Evolutionary conservation across 73 alveolate species (phyloP).

Genomic region (Paramecium tetraurelia): DNA sequence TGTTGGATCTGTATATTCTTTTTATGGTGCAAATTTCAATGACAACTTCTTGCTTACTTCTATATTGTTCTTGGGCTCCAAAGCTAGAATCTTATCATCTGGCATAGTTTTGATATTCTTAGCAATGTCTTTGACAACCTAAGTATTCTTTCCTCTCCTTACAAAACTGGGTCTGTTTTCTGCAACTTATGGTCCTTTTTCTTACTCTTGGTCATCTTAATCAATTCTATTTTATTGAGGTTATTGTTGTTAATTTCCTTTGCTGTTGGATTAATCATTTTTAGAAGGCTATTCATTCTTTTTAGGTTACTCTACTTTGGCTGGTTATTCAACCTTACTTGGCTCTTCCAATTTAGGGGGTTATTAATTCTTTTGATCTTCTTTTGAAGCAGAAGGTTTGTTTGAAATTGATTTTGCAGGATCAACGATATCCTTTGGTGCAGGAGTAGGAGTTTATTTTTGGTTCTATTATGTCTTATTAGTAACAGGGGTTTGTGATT

Average conservation of each 20-base stretch:
- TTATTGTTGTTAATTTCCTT: neutral
- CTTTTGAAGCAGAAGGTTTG: neutral
- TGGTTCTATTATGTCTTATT: neutral
- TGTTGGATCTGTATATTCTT: neutral
- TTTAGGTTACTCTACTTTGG: neutral
- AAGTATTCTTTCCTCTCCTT: neutral
- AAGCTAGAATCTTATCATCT: neutral
- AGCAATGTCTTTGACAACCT: neutral
- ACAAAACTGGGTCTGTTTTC: neutral
- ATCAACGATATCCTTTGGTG: neutral
- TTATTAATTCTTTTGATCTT: neutral
- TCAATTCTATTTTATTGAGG: neutral
- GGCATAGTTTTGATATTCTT: neutral
- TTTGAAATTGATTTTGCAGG: neutral
- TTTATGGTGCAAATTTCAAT: neutral
- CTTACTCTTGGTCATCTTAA: neutral
- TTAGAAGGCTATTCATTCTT: neutral
- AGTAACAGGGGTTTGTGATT: neutral
- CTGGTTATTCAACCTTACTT: neutral
- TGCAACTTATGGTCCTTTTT: neutral
- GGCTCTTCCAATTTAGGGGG: neutral
- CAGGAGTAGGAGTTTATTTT: neutral
- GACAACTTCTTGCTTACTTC: constrained; percentile 1
- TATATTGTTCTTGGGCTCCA: neutral
- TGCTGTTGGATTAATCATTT: neutral